Percentiles rank a stretch among this genome's conserved stretches.
phyloP scores from a whole-genome alignment of 768 basidiomycete species.

The Clavaria fumosa region DNA sequence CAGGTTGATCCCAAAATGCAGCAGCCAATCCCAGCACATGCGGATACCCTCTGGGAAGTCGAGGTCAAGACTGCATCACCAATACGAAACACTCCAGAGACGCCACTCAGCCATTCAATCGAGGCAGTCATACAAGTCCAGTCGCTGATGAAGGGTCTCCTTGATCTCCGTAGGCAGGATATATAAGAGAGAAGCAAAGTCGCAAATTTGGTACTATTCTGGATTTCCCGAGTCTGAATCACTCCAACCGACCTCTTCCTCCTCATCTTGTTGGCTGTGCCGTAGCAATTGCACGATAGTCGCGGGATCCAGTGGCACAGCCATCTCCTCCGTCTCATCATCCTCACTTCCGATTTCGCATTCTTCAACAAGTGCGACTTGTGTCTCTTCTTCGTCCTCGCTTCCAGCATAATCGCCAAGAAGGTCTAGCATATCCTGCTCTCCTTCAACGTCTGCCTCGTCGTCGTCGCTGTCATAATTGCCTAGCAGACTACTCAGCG shows the following conservation, averaged over 20 bases:
- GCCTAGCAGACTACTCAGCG: slow-evolving; percentile 41
- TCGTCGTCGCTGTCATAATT: slow-evolving; percentile 44
- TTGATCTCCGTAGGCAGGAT: slow-evolving; percentile 66
- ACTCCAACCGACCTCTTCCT: slow-evolving; percentile 35
- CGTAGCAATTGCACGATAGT: slow-evolving; percentile 22
- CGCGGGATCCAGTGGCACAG: slow-evolving; percentile 21
- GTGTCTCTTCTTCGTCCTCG: slow-evolving; percentile 21
- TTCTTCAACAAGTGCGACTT: too few relatives aligned
- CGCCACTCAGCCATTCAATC: slow-evolving; percentile 51
- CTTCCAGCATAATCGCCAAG: slow-evolving; percentile 30
- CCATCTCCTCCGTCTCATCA: slow-evolving; percentile 20
- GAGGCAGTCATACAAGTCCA: slow-evolving; percentile 73
- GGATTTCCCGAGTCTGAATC: slow-evolving; percentile 24
- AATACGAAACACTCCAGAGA: slow-evolving; percentile 62
- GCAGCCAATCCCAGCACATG: slow-evolving; percentile 60
- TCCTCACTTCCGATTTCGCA: slow-evolving; percentile 19
- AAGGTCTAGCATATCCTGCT: slow-evolving; percentile 22
- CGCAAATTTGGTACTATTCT: slow-evolving; percentile 9
- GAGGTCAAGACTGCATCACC: slow-evolving; percentile 76
- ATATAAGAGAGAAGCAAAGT: slow-evolving; percentile 23
- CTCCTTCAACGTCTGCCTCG: slow-evolving; percentile 16
- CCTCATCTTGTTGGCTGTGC: slow-evolving; percentile 17
- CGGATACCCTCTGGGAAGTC: slow-evolving; percentile 76
- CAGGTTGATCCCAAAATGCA: slow-evolving; percentile 66
- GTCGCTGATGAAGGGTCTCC: slow-evolving; percentile 66